Evolutionary conservation across 2,329 filamentous ascomycete genomes (phyloP).

Genomic region (Fusarium sp.): DNA sequence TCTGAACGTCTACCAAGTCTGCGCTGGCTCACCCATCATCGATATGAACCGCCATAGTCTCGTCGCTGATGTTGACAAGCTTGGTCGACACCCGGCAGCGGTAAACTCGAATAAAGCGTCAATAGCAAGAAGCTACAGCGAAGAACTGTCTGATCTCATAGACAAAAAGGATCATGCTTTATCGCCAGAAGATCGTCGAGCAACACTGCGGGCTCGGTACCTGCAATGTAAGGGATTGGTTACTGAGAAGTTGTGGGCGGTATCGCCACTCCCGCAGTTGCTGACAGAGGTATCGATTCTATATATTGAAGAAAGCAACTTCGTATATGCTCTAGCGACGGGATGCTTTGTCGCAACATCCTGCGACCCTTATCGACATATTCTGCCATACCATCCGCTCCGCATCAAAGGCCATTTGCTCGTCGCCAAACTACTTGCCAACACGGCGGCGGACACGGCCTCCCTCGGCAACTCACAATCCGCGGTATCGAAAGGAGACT

Average conservation of each 20-base stretch:
- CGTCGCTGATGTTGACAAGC: slow-evolving; percentile 52
- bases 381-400: slow-evolving; percentile 61
- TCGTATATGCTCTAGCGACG: slow-evolving; percentile 57
- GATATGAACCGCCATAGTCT: slow-evolving; percentile 59
- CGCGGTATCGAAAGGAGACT: slow-evolving; percentile 32
- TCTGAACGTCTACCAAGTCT: slow-evolving; percentile 65
- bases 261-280: slow-evolving; percentile 60
- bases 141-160: slow-evolving; percentile 46
- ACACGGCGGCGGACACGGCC: slow-evolving; percentile 57
- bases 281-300: slow-evolving; percentile 59
- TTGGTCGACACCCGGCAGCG: slow-evolving; percentile 45
- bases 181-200: slow-evolving; percentile 43
- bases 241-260: slow-evolving; percentile 55
- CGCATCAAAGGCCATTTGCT: slow-evolving; percentile 63
- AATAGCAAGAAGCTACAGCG: slow-evolving; percentile 26
- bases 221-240: slow-evolving; percentile 41
- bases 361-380: slow-evolving; percentile 62
- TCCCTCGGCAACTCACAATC: slow-evolving; percentile 43
- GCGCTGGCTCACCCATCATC: slow-evolving; percentile 54
- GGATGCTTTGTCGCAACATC: slow-evolving; percentile 60
- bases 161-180: slow-evolving; percentile 41
- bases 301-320: slow-evolving; percentile 56
- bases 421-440: slow-evolving; percentile 63
- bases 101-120: slow-evolving; percentile 28
- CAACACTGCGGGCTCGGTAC: slow-evolving; percentile 37